Conservation (phyloP, 1,139 yeast genomes). For the Arxiozyma slooffiae region DNA sequence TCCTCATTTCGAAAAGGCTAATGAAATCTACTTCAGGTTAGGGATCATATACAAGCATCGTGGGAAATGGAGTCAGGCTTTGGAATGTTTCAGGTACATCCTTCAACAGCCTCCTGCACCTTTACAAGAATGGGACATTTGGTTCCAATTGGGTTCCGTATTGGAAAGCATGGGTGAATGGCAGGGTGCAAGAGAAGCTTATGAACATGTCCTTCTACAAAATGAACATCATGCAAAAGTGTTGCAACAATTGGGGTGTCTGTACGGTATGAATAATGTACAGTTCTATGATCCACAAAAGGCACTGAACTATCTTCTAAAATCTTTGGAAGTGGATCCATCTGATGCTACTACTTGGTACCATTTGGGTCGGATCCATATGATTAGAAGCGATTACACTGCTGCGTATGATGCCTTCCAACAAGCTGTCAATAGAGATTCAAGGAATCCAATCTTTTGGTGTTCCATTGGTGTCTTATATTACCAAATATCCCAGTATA, state of each 20-base stretch:
- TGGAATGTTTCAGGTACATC: conserved; percentile 90
- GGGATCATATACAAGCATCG: conserved; percentile 96
- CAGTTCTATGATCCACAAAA: conserved; percentile 66
- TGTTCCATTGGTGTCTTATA: conserved; percentile 95
- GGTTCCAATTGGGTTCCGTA: conserved; percentile 97
- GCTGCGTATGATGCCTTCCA: conserved; percentile 97
- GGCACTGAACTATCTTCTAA: conserved; percentile 72
- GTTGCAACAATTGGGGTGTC: conserved; percentile 89
- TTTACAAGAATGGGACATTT: conserved; percentile 88
- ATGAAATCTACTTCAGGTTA: conserved; percentile 88
- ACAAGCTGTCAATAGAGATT: conserved; percentile 94
- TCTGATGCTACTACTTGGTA: conserved; percentile 97
- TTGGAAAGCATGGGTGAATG: conserved; percentile 90
- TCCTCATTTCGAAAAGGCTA: conserved; percentile 91
- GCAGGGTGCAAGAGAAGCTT: conserved; percentile 87
- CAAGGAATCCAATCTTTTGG: conserved; percentile 97
- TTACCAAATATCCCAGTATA: conserved; percentile 88
- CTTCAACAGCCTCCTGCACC: conserved; percentile 90
- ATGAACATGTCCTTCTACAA: conserved; percentile 80
- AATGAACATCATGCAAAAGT: conserved; percentile 94
- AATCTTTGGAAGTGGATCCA: conserved; percentile 80
- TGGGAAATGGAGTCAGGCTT: conserved; percentile 72
- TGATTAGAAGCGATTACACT: conserved; percentile 89
- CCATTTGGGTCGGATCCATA: conserved; percentile 89
- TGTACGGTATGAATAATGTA: conserved; percentile 71